Percentiles rank a stretch among this genome's conserved stretches.
phyloP scores from a whole-genome alignment of 1,284 basidiomycete species.

The Fereydounia khargensis region DNA sequence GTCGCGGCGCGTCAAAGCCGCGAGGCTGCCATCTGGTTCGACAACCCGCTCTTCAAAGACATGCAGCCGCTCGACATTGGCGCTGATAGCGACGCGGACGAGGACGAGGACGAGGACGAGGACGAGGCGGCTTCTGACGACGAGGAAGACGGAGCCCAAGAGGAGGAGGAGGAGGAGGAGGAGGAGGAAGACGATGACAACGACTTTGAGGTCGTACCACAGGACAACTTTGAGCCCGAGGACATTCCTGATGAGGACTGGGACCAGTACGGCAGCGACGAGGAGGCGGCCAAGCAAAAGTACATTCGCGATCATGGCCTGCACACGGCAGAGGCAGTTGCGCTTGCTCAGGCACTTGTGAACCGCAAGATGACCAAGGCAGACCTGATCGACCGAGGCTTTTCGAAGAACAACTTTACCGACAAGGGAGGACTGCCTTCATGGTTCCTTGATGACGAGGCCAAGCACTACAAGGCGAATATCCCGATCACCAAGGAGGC shows the following conservation, averaged over 20 bases:
- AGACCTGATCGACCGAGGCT: conserved; percentile 89
- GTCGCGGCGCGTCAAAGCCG: conserved; percentile 57
- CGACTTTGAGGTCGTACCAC: conserved; percentile 49
- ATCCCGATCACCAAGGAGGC: conserved; percentile 97
- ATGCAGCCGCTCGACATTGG: conserved; percentile 64
- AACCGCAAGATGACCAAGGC: conserved; percentile 87
- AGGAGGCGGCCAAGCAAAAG: conserved; percentile 71
- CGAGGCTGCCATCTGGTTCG: conserved; percentile 81
- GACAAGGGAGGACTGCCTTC: conserved; percentile 85
- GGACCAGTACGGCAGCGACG: conserved; percentile 72
- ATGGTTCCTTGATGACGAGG: conserved; percentile 98
- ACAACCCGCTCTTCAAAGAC: conserved; percentile 86
- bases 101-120: conserved; percentile 16
- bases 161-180: conserved; percentile 50
- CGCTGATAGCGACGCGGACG: conserved; percentile 47
- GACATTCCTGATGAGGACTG: conserved; percentile 75
- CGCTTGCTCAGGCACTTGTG: conserved; percentile 85
- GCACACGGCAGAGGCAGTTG: conserved; percentile 84
- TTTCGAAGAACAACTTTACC: conserved; percentile 81
- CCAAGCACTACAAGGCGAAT: conserved; percentile 88
- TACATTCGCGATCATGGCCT: conserved; percentile 78
- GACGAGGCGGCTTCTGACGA: conserved; percentile 57
- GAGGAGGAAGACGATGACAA: conserved; percentile 36
- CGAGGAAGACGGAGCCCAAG: conserved; percentile 47
- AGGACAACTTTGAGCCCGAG: conserved; percentile 65